Percentiles rank a stretch among this genome's conserved stretches.
Evolutionary conservation across 1,139 yeast genomes (phyloP).

Genomic region (Yamadazyma blattariae): DNA sequence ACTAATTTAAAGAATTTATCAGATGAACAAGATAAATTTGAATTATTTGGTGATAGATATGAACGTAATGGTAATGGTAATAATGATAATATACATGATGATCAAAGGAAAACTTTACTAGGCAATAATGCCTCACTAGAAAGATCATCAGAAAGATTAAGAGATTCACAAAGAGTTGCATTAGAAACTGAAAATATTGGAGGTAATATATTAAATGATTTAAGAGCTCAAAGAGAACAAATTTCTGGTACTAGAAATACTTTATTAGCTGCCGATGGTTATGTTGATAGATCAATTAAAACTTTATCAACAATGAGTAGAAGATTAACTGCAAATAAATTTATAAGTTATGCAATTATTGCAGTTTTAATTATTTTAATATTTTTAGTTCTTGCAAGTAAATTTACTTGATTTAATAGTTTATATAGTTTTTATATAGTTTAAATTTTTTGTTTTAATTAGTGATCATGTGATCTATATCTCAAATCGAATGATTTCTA

Average conservation of each 20-base stretch:
- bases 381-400: slow-evolving; percentile 80
- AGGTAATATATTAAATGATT: slow-evolving; percentile 82
- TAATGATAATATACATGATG: slow-evolving; percentile 38
- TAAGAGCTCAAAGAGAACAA: slow-evolving; percentile 93
- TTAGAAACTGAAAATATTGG: slow-evolving; percentile 92
- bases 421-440: not conserved
- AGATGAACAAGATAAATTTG: slow-evolving; percentile 64
- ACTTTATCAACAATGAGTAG: slow-evolving; percentile 92
- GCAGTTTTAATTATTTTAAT: slow-evolving; percentile 83
- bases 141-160: slow-evolving; percentile 75
- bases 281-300: slow-evolving; percentile 84
- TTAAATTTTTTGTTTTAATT: not conserved
- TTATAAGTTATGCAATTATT: slow-evolving; percentile 92
- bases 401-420: slow-evolving; percentile 39
- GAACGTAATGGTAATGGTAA: slow-evolving; percentile 10
- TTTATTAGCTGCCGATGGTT: slow-evolving; percentile 84
- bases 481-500: no score
- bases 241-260: slow-evolving; percentile 81
- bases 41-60: slow-evolving; percentile 62
- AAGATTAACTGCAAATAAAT: slow-evolving; percentile 90
- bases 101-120: slow-evolving; percentile 80
- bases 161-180: slow-evolving; percentile 88
- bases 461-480: not conserved
- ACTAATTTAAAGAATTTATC: slow-evolving; percentile 46
- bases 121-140: slow-evolving; percentile 80